phyloP scores from a whole-genome alignment of 257 asterid genomes.

The Anisodus acutangulus region DNA sequence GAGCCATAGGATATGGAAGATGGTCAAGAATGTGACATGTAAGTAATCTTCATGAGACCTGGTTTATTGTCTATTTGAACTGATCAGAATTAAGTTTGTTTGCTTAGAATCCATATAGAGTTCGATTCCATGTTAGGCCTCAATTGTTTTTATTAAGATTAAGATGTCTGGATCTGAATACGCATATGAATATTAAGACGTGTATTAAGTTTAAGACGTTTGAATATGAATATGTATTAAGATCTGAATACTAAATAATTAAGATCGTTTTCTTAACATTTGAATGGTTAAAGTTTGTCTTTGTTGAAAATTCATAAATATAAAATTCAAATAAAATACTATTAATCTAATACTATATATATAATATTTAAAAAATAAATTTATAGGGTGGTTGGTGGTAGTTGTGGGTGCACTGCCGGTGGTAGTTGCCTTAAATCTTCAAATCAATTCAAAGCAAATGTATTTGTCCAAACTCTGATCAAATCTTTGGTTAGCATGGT shows the following conservation, averaged over 20 bases:
- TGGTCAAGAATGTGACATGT: background rate
- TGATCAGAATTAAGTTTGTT: background rate
- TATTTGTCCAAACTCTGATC: background rate
- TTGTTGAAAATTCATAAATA: background rate
- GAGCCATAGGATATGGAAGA: background rate
- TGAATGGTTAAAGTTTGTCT: background rate
- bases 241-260: background rate
- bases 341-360: background rate
- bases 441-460: conserved; percentile 7
- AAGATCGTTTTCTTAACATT: background rate
- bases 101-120: background rate
- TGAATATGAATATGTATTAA: background rate
- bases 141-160: background rate
- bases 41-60: background rate
- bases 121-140: background rate
- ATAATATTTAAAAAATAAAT: background rate
- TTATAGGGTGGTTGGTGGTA: background rate
- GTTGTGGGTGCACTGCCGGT: background rate
- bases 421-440: background rate
- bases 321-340: background rate
- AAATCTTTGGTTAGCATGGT: background rate
- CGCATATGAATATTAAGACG: background rate
- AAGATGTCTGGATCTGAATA: background rate
- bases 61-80: background rate
- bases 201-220: background rate